Evolutionary conservation across 352 stramenopile genomes (phyloP).

Genomic region (Peronospora destructor): DNA sequence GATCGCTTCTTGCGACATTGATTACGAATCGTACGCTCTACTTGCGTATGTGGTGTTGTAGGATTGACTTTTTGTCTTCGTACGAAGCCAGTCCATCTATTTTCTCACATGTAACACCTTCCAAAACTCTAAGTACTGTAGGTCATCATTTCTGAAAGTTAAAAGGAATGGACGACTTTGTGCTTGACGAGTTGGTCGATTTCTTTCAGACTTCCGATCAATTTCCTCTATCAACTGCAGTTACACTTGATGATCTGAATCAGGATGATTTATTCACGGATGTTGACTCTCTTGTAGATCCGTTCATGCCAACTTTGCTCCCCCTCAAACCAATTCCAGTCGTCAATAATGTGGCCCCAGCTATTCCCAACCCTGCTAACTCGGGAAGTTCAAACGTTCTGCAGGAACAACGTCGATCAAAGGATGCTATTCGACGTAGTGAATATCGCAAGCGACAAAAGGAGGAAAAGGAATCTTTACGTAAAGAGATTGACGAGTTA

Average conservation of each 20-base stretch:
- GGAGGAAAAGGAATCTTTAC: conserved; percentile 29
- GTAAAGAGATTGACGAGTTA: conserved; percentile 25
- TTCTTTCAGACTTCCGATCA: conserved; percentile 24
- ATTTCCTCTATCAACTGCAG: conserved; percentile 8
- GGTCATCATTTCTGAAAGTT: conserved; percentile 18
- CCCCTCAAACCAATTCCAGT: conserved; percentile 1
- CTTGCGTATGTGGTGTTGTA: too few species aligned
- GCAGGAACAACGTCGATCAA: conserved; percentile 12
- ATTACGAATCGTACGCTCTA: too few species aligned
- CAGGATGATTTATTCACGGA: background rate
- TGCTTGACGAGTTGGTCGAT: conserved; percentile 25
- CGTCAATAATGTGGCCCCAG: background rate
- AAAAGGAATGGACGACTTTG: conserved; percentile 14
- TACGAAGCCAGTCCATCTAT: conserved; percentile 12
- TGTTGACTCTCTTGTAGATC: conserved; percentile 1
- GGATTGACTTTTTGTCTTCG: too few species aligned
- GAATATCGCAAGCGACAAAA: conserved; percentile 34
- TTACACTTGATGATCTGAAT: conserved; percentile 5
- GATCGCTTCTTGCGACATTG: too few species aligned
- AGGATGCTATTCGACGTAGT: conserved; percentile 28
- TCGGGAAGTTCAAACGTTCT: background rate
- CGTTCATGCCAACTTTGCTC: background rate
- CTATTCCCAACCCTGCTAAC: background rate
- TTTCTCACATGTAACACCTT: conserved; percentile 4
- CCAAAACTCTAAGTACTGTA: too few species aligned